Evolutionary conservation across 2,329 filamentous ascomycete species (phyloP).

Genomic region (Magnaporthales sp.): DNA sequence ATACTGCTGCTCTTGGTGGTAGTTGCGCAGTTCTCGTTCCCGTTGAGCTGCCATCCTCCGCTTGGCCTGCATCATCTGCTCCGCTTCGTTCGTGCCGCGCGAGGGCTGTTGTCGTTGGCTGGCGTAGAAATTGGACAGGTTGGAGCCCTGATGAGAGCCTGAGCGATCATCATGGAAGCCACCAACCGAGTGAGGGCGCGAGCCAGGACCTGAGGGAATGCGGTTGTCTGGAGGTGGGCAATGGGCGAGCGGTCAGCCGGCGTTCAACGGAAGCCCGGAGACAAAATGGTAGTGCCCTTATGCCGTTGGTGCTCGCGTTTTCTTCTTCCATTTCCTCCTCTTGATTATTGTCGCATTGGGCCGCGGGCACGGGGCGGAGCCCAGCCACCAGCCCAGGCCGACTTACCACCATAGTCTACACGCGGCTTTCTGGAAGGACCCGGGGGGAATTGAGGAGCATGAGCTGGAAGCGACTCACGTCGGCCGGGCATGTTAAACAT

Average conservation of each 20-base stretch:
- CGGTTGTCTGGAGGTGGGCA: conserved; percentile 53
- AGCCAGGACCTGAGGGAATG: conserved; percentile 49
- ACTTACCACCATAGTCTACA: conserved; percentile 46
- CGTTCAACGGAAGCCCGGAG: not conserved
- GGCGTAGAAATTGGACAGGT: conserved; percentile 90
- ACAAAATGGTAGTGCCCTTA: not conserved
- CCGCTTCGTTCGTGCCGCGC: conserved; percentile 79
- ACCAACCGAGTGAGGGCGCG: conserved; percentile 76
- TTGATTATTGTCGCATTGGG: conserved; percentile 3
- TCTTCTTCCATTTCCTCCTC: not conserved
- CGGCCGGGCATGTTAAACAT: conserved; percentile 64
- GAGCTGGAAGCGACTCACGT: conserved; percentile 61
- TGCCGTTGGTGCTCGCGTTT: not conserved
- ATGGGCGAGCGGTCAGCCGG: conserved; percentile 13
- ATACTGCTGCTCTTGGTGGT: conserved; percentile 99
- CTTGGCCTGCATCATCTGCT: conserved; percentile 99
- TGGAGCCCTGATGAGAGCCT: conserved; percentile 61
- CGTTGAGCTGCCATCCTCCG: conserved; percentile 98
- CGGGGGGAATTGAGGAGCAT: conserved; percentile 35
- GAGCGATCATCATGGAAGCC: conserved; percentile 66
- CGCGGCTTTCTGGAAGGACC: conserved; percentile 41
- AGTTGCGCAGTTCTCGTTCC: conserved; percentile 97
- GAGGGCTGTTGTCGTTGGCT: conserved; percentile 84
- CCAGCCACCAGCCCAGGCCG: conserved; percentile 11
- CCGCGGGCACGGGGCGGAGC: conserved; percentile 16